Evolutionary conservation across 2,329 filamentous ascomycete species (phyloP), one percentile per base, ranked within the genome.

Genomic region (Xylariaceae sp.): DNA sequence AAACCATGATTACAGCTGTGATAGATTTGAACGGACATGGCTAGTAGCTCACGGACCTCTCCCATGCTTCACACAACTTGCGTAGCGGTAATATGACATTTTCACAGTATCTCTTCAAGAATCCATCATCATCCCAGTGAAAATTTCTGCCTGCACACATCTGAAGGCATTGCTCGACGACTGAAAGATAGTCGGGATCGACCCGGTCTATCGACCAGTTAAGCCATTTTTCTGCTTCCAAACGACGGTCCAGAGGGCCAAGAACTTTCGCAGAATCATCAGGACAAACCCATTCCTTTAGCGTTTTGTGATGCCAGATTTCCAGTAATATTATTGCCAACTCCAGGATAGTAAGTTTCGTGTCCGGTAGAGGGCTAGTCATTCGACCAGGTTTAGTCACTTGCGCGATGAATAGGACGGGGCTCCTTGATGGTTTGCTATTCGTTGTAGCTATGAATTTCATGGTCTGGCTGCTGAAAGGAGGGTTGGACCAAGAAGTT

Each of bases 281-380:
- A 31, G 42, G 31, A 12, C 15, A 22, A 17, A 32, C 39, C 48
- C 47, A 49, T 31, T 33, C 35, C 43, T 59, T 56, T 7, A 60
- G 47, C 1, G 53, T 52, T 40, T 44, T 47, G 18, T 55, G 51
- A 27, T 63, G 52, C 57, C 60, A 63, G 35, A 62, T 56, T 40
- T 63, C 60, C 5, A 62, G 47, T 11, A 62, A 48, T 6, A 63
- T 40, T 12, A 63, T 62, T 6, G 60, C 58, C n/a, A 63, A 50
- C 33, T 62, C 60, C 10, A 61, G 39, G 5, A 63, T 47, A 7
- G 54, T 49, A 11, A 46, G 42, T 15, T 53, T 55, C 6, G 58
- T 42, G 11, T 57, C 52, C 12, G 47, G 42, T 11, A 18, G 31
- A 14, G 31, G 17, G 3, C 6, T 12, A 3, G 10, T 11, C 11